Base-by-base conservation (phyloP, 2,329 filamentous ascomycete genomes). In the Venturia carpophila region DNA sequence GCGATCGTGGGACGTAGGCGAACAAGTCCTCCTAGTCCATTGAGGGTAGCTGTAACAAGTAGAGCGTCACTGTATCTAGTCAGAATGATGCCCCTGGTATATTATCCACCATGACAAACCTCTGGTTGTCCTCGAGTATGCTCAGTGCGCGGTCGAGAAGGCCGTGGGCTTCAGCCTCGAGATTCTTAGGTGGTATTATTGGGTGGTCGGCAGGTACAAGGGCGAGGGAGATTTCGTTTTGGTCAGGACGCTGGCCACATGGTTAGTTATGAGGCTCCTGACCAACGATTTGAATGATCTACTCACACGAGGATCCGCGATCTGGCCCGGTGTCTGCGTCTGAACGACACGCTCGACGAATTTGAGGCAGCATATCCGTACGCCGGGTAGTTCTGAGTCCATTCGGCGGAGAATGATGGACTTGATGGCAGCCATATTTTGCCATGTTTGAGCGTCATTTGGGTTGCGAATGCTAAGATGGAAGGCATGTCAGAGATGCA, bases 321-420 rank as follows among this genome's bases (percentile, higher is more conserved):
- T 89, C 66, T 88, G 79, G 60, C 91, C 91, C n/a, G 88, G 87
- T 13, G 91, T 97, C 76, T 99, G 93, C 21, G 92, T 90, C 69
- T 97, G 84, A 56, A 99, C 89, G 56, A 97, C 91, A 68, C 91
- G 87, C 78, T 99, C 93, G 45, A 91, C 88, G 75, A 99, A 99
- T 77, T 99, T 99, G 82, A 97, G 88, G 79, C 94, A 97, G 80
- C 92, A 96, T 75, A 97, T 88, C 71, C 88, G 88, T 68, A 97
- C 85, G 2, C 91, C 88, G 15, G 88, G 83, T 17, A 85, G 79
- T 21, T 90, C 87, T 55, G 81, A 84, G 70, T 97, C 93, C 93
- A 95, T 97, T 72, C 94, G 86, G 67, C 85, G 86, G 67, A 99
- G 66, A 21, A 67, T 64, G 24, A 55, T 64, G 37, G 60, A 64